Percentiles rank a stretch among this genome's conserved stretches.
Conservation (phyloP, 345 rosid species). For the Lagerstroemia speciosa region DNA sequence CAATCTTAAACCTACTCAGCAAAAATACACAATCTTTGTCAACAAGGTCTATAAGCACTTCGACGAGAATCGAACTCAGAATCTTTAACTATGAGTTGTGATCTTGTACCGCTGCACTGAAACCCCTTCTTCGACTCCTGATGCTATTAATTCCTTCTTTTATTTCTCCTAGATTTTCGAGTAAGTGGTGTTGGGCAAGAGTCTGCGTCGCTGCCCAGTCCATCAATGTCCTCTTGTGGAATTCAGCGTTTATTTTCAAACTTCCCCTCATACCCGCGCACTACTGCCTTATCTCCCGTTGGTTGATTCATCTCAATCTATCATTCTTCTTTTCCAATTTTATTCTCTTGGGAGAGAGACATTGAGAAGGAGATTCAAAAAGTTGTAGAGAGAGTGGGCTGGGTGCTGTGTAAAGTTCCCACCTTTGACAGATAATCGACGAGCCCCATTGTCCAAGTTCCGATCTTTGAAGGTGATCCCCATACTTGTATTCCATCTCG, state of each 20-base stretch:
- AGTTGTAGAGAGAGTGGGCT: conserved; percentile 8
- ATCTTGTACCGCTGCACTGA: no score
- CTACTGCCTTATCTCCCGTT: conserved; percentile 10
- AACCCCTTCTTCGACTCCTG: no score
- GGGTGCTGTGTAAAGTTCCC: neutral
- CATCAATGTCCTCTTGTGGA: conserved; percentile 14
- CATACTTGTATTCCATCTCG: neutral
- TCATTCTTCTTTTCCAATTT: neutral
- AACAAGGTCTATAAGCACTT: no score
- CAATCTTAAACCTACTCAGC: no score
- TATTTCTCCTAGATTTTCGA: no score
- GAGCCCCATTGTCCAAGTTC: conserved; percentile 5
- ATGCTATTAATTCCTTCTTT: no score
- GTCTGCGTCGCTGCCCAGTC: neutral
- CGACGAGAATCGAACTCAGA: no score
- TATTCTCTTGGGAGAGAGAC: conserved; percentile 1
- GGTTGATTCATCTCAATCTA: neutral
- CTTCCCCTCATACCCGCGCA: conserved; percentile 22
- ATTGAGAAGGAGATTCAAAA: conserved; percentile 8
- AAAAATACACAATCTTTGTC: no score
- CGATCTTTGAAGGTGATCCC: conserved; percentile 4
- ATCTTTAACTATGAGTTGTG: no score
- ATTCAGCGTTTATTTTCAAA: conserved; percentile 27
- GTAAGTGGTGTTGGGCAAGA: neutral
- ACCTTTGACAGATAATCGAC: conserved; percentile 8